Evolutionary conservation across 1,284 basidiomycete species (phyloP).

Genomic region (Boletellus deceptivus): DNA sequence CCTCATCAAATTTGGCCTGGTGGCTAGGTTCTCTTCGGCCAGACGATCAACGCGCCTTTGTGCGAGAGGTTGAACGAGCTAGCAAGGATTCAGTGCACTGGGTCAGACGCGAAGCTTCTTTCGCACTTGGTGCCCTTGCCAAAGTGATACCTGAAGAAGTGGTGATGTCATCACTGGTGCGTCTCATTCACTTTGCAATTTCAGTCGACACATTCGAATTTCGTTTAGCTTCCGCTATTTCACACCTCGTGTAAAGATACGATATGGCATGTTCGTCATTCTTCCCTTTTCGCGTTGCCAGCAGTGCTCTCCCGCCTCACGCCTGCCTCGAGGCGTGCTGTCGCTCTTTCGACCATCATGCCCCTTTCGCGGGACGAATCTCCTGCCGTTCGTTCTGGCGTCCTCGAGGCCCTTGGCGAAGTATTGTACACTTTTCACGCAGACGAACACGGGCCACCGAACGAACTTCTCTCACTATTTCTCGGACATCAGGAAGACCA

Average conservation of each 20-base stretch:
- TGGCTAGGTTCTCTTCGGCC: slow-evolving; percentile 57
- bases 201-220: slow-evolving; percentile 3
- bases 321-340: slow-evolving; percentile 49
- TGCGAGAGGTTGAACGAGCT: slow-evolving; percentile 80
- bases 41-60: slow-evolving; percentile 66
- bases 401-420: slow-evolving; percentile 90
- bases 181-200: slow-evolving; percentile 28
- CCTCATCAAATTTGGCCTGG: slow-evolving; percentile 9
- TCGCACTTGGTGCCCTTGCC: slow-evolving; percentile 84
- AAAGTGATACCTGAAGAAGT: slow-evolving; percentile 79
- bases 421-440: slow-evolving; percentile 83
- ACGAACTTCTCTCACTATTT: slow-evolving; percentile 80
- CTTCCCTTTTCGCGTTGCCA: slow-evolving; percentile 84
- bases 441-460: slow-evolving; percentile 70
- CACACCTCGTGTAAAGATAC: slow-evolving; percentile 69
- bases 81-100: slow-evolving; percentile 78
- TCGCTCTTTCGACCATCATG: slow-evolving; percentile 64
- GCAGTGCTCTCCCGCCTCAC: slow-evolving; percentile 71
- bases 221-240: slow-evolving; percentile 73
- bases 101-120: slow-evolving; percentile 88
- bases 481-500: slow-evolving; percentile 53
- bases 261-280: slow-evolving; percentile 86
- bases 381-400: slow-evolving; percentile 74
- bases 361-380: slow-evolving; percentile 69
- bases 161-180: slow-evolving; percentile 62